These are phyloP conservation scores for Globisporangium emineosum DNA, from an alignment of 352 stramenopile genomes.

Conservation along the genomic window DNA sequence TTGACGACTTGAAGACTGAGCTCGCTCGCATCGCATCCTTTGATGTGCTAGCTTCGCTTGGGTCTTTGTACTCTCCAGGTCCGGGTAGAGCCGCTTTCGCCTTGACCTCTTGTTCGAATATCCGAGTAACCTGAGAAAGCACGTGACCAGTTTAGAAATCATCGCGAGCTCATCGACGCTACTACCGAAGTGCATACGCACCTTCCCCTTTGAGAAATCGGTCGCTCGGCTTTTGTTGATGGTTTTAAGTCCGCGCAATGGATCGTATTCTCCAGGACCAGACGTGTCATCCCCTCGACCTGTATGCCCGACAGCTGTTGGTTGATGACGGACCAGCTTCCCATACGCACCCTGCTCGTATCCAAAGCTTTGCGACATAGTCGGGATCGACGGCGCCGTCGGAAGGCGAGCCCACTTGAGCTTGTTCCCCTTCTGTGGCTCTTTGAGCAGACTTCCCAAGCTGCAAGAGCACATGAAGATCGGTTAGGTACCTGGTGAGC, in stretches of 20 bases:
- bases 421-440: constrained; percentile 35
- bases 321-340: constrained; percentile 70
- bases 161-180: background rate
- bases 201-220: constrained; percentile 73
- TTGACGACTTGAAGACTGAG: constrained; percentile 68
- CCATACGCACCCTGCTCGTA: constrained; percentile 73
- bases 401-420: constrained; percentile 69
- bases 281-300: constrained; percentile 55
- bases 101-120: constrained; percentile 63
- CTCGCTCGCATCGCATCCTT: constrained; percentile 52
- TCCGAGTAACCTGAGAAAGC: constrained; percentile 30
- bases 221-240: constrained; percentile 61
- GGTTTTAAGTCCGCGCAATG: constrained; percentile 58
- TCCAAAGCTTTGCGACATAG: constrained; percentile 68
- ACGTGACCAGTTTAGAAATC: background rate
- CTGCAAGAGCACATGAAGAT: constrained; percentile 22
- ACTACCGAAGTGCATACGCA: constrained; percentile 9
- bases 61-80: constrained; percentile 57
- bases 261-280: constrained; percentile 72
- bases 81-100: constrained; percentile 49
- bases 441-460: constrained; percentile 27
- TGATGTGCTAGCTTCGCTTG: constrained; percentile 17
- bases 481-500: background rate
- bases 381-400: constrained; percentile 73
- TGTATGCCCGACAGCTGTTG: constrained; percentile 46